A percentile compares a stretch with the other conserved stretches of the same genome.
These are phyloP conservation scores for Russula lepida DNA, from an alignment of 768 basidiomycete genomes.

Conservation along the genomic window DNA sequence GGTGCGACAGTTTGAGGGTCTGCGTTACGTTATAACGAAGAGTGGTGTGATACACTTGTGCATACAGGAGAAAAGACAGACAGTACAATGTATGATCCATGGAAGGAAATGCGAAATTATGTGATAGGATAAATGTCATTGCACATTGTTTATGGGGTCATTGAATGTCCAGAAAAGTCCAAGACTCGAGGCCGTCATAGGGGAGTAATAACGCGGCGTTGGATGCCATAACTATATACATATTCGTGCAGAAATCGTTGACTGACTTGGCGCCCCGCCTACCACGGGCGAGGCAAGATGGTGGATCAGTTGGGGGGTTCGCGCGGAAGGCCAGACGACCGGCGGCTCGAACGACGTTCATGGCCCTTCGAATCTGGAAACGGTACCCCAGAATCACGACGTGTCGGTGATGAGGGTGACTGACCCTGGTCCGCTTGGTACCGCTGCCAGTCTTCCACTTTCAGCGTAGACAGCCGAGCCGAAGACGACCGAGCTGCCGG, in stretches of 20 bases:
- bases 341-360: conserved; percentile 27
- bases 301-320: conserved; percentile 32
- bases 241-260: conserved; percentile 8
- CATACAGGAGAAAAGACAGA: background rate
- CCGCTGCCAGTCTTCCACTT: conserved; percentile 81
- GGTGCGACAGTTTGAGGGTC: conserved; percentile 3
- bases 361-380: conserved; percentile 42
- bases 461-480: conserved; percentile 62
- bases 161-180: conserved; percentile 12
- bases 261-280: background rate
- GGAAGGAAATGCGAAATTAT: conserved; percentile 7
- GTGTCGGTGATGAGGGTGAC: conserved; percentile 14
- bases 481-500: conserved; percentile 33
- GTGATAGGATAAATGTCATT: conserved; percentile 12
- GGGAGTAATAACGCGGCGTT: conserved; percentile 10
- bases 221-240: conserved; percentile 17
- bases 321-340: conserved; percentile 29
- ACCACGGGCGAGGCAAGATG: background rate
- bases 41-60: conserved; percentile 1
- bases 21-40: conserved; percentile 11
- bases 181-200: conserved; percentile 1
- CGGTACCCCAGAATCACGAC: conserved; percentile 39
- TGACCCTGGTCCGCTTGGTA: conserved; percentile 46
- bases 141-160: conserved; percentile 6
- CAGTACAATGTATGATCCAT: conserved; percentile 2